Conservation (phyloP, 2,329 filamentous ascomycete genomes). For the Colletotrichum liriopes region DNA sequence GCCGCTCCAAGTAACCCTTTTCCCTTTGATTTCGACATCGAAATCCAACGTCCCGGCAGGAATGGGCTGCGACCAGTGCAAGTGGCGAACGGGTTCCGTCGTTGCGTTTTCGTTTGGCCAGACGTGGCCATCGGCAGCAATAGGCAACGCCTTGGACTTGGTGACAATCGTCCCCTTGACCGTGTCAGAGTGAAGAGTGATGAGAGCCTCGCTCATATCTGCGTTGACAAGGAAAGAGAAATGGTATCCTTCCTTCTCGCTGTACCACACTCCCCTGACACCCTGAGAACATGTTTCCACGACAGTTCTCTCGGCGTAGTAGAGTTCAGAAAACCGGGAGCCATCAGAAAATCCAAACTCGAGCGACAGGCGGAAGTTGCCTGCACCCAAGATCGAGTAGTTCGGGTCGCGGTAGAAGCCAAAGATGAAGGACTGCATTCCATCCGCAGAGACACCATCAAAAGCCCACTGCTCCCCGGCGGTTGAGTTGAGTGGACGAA, state of each 20-base stretch:
- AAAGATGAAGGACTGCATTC: constrained; percentile 46
- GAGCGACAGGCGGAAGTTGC: constrained; percentile 48
- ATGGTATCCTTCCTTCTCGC: constrained; percentile 32
- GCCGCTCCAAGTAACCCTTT: constrained; percentile 4
- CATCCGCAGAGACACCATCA: constrained; percentile 48
- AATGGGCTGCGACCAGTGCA: constrained; percentile 21
- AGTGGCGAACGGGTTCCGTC: not conserved
- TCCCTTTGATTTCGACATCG: constrained; percentile 14
- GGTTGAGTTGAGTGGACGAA: constrained; percentile 47
- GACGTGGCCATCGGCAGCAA: constrained; percentile 7
- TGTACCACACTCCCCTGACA: constrained; percentile 32
- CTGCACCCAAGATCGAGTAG: constrained; percentile 48
- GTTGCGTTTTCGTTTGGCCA: constrained; percentile 12
- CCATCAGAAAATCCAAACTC: constrained; percentile 47
- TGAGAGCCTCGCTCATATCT: constrained; percentile 43
- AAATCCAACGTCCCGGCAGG: constrained; percentile 15
- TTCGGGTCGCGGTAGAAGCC: constrained; percentile 51
- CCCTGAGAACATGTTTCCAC: constrained; percentile 45
- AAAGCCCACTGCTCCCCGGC: constrained; percentile 52
- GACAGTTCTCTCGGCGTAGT: constrained; percentile 46
- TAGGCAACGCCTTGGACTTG: constrained; percentile 32
- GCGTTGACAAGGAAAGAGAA: constrained; percentile 40
- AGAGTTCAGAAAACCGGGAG: constrained; percentile 45
- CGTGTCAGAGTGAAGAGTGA: constrained; percentile 34
- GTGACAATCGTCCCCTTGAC: constrained; percentile 42